phyloP scores from a whole-genome alignment of 2,329 filamentous ascomycete species.

The Alternaria viburni region DNA sequence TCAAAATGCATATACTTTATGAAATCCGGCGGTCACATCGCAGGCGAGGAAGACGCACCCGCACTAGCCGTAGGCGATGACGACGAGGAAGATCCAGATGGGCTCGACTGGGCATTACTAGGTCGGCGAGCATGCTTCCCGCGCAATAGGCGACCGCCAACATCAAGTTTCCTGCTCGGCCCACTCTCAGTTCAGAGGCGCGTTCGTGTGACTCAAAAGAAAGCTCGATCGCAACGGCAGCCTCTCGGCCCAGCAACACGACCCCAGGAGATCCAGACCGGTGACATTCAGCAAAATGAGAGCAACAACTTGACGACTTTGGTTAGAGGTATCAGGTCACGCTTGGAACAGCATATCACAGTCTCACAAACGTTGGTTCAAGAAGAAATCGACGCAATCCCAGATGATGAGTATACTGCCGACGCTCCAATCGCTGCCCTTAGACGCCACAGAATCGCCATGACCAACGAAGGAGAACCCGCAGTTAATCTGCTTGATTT shows the following conservation, averaged over 20 bases:
- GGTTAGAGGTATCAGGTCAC: slow-evolving; percentile 74
- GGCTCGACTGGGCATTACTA: slow-evolving; percentile 83
- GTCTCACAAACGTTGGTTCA: slow-evolving; percentile 51
- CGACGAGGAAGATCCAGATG: slow-evolving; percentile 70
- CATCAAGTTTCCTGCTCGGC: slow-evolving; percentile 84
- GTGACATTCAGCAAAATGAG: slow-evolving; percentile 77
- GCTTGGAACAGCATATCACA: slow-evolving; percentile 57
- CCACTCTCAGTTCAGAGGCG: slow-evolving; percentile 90
- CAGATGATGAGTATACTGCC: slow-evolving; percentile 33
- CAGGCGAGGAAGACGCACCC: slow-evolving; percentile 58
- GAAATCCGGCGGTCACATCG: slow-evolving; percentile 63
- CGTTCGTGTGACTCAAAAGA: slow-evolving; percentile 70
- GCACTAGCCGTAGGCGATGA: slow-evolving; percentile 59
- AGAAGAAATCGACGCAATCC: slow-evolving; percentile 38
- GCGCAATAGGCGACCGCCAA: slow-evolving; percentile 73
- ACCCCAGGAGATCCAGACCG: slow-evolving; percentile 77
- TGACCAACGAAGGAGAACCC: slow-evolving; percentile 63
- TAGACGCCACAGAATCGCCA: slow-evolving; percentile 68
- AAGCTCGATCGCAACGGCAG: slow-evolving; percentile 71
- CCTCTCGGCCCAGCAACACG: slow-evolving; percentile 71
- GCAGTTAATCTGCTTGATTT: slow-evolving; percentile 80
- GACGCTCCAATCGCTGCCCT: slow-evolving; percentile 61
- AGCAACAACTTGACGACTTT: slow-evolving; percentile 80
- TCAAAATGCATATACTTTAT: slow-evolving; percentile 90
- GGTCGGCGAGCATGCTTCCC: slow-evolving; percentile 79